Evolutionary conservation across 2,329 filamentous ascomycete species (phyloP).

Genomic region (Capronia americana): DNA sequence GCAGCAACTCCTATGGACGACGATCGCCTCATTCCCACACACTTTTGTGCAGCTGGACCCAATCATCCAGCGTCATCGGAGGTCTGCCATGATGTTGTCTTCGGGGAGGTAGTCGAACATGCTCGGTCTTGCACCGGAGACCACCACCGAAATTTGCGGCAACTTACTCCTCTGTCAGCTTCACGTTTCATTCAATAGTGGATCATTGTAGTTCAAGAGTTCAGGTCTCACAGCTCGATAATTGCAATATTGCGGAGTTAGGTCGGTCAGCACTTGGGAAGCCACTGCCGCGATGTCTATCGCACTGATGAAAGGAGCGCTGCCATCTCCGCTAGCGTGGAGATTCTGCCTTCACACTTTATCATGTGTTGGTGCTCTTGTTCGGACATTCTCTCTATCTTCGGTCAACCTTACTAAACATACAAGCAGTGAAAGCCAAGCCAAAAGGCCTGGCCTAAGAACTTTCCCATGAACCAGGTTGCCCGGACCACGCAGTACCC

Average conservation of each 20-base stretch:
- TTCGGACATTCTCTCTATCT: slow-evolving; percentile 16
- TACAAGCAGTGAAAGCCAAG: neutral
- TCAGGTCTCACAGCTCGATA: slow-evolving; percentile 49
- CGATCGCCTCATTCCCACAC: neutral
- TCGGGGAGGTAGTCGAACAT: slow-evolving; percentile 7
- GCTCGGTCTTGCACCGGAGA: slow-evolving; percentile 7
- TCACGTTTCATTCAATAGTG: neutral
- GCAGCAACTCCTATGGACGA: neutral
- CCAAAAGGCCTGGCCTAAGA: neutral
- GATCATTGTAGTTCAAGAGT: slow-evolving; percentile 45
- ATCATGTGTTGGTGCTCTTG: neutral
- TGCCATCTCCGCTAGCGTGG: slow-evolving; percentile 23
- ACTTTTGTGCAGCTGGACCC: slow-evolving; percentile 18
- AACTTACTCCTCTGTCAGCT: neutral
- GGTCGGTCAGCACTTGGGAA: slow-evolving; percentile 30
- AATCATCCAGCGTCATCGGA: slow-evolving; percentile 43
- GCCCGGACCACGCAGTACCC: slow-evolving; percentile 7
- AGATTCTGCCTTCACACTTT: neutral
- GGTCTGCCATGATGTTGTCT: slow-evolving; percentile 35
- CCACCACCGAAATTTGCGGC: neutral
- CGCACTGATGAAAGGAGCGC: slow-evolving; percentile 29
- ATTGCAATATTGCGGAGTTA: slow-evolving; percentile 29
- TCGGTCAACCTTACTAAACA: neutral
- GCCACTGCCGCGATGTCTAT: slow-evolving; percentile 35
- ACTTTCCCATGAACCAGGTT: slow-evolving; percentile 20